Evolutionary conservation across 2,329 filamentous ascomycete genomes (phyloP), one percentile per base, ranked within the genome.

Genomic region (Alternaria ventricosa): DNA sequence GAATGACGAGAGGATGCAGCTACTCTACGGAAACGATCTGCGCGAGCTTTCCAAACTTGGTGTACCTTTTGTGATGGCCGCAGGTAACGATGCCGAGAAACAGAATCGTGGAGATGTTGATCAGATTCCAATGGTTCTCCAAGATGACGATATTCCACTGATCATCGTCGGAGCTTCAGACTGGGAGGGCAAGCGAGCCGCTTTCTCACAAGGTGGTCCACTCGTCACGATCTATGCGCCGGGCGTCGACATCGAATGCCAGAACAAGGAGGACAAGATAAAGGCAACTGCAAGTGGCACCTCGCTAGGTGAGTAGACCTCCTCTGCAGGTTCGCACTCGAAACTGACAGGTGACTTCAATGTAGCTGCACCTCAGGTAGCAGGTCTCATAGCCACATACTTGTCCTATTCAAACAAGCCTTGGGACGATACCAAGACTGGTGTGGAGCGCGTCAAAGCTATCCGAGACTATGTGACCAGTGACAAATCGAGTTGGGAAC

Each of bases 1-100:
- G 33, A n/a, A 36, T 0, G 15, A 36, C 15, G 1, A 36, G 1
- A 0, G 1, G 8, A 36, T 1, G 13, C 33, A 36, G 1, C 0
- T 1, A n/a, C 33, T 36, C 0, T 36, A 36, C 33, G 33, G 33
- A 36, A 0, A 36, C 1, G 33, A 36, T n/a, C 33, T 36, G 0
- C 33, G 33, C 1, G 1, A 0, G 1, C 33, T 36, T 0, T 36
- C 33, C 13, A 36, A 36, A n/a, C 33, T 36, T 36, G 33, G 33
- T 0, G 33, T 36, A n/a, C 33, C 33, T n/a, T 36, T 36, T 36
- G 33, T 36, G 0, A 0, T 0, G 1, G 7, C 13, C 15, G 33
- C 33, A n/a, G 33, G 33, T 0, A 36, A 36, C 33, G 33, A 0
- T 0, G 33, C 33, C 13, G 1, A 36, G 33, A 0, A 36, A 0